These are phyloP conservation scores for Royoungia palumana DNA, from an alignment of 768 basidiomycete genomes.

Conservation along the genomic window DNA sequence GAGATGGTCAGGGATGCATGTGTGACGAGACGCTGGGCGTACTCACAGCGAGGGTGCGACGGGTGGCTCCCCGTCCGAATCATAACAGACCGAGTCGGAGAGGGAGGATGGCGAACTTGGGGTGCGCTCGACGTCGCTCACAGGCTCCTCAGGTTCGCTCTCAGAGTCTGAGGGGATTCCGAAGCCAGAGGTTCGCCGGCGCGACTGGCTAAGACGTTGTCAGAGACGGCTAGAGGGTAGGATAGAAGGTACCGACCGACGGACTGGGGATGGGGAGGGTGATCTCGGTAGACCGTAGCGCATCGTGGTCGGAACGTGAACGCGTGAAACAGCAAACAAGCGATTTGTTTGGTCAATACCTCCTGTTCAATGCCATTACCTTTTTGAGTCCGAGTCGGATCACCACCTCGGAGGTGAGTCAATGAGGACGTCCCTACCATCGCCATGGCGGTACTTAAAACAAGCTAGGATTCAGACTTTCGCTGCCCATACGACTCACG, in stretches of 20 bases:
- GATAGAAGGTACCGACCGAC: conserved; percentile 28
- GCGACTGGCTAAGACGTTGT: conserved; percentile 4
- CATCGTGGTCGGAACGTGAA: conserved; percentile 34
- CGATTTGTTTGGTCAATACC: background rate
- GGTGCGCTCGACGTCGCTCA: conserved; percentile 38
- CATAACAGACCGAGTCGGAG: conserved; percentile 40
- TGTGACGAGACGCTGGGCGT: background rate
- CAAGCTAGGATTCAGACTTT: too few relatives aligned
- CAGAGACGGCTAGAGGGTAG: background rate
- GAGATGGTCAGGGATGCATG: background rate
- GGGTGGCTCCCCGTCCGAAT: conserved; percentile 43
- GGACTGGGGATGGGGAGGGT: conserved; percentile 46
- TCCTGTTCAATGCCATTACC: too few relatives aligned
- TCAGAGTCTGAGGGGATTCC: conserved; percentile 52
- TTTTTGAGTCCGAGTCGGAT: too few relatives aligned
- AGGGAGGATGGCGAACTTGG: conserved; percentile 33
- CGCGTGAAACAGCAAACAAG: background rate
- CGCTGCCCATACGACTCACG: too few relatives aligned
- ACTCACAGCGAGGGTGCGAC: conserved; percentile 34
- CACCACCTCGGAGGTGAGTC: too few relatives aligned
- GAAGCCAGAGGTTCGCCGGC: conserved; percentile 48
- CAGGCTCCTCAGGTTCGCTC: conserved; percentile 27
- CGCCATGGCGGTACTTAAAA: too few relatives aligned
- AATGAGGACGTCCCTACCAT: too few relatives aligned
- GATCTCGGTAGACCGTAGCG: conserved; percentile 54